Evolutionary conservation across 2,329 filamentous ascomycete genomes (phyloP).

Genomic region (Diplocarpon mali): DNA sequence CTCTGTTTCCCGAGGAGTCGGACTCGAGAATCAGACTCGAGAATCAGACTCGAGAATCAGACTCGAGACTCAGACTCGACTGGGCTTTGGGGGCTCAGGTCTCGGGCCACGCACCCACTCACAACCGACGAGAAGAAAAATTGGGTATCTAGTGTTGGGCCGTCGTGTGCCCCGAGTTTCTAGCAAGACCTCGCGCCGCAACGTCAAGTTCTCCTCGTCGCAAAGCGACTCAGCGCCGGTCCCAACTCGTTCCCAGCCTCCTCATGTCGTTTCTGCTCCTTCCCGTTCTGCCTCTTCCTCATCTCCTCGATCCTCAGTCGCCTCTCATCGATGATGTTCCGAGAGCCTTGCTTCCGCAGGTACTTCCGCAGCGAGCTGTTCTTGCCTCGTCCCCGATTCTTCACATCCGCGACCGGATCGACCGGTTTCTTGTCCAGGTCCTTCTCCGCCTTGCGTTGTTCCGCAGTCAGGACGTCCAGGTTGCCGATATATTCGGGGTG

Average conservation of each 20-base stretch:
- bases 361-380: constrained; percentile 84
- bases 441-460: constrained; percentile 65
- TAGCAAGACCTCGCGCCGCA: not conserved
- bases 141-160: constrained; percentile 1
- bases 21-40: too few species aligned
- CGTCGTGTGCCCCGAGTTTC: not conserved
- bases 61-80: too few species aligned
- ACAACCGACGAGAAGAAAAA: not conserved
- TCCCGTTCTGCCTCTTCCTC: constrained; percentile 56
- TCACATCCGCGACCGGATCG: constrained; percentile 48
- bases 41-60: too few species aligned
- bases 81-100: too few species aligned
- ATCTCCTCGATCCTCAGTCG: constrained; percentile 76
- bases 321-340: constrained; percentile 95
- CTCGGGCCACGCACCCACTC: too few species aligned
- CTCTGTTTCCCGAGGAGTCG: too few species aligned
- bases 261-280: constrained; percentile 54
- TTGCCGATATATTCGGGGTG: constrained; percentile 87
- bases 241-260: constrained; percentile 66
- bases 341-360: constrained; percentile 79
- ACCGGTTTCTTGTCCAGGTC: constrained; percentile 62
- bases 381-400: constrained; percentile 76
- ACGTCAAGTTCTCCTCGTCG: constrained; percentile 42
- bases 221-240: constrained; percentile 78
- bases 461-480: constrained; percentile 69